Evolutionary conservation across 2,329 filamentous ascomycete species (phyloP).

Genomic region (Thelonectria rubi): DNA sequence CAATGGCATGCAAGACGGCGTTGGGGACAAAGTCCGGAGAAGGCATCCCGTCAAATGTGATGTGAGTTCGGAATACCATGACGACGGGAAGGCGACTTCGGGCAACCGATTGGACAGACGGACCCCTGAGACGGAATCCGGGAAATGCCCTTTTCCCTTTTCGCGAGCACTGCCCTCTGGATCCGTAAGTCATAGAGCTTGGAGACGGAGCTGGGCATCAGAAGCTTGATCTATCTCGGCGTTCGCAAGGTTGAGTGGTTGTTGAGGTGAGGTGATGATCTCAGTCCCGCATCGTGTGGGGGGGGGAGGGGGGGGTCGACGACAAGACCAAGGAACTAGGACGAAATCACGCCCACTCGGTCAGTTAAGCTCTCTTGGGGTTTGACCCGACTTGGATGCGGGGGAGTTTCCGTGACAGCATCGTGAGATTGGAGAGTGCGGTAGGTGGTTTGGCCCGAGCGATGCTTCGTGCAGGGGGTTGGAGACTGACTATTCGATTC

Average conservation of each 20-base stretch:
- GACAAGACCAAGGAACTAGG: too few relatives aligned
- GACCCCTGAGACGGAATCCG: background rate
- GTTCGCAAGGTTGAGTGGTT: conserved; percentile 6
- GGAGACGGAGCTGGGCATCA: conserved; percentile 1
- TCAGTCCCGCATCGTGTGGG: background rate
- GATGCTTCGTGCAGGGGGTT: too few relatives aligned
- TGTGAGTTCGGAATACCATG: conserved; percentile 4
- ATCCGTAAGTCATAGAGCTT: conserved; percentile 8
- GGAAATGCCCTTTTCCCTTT: background rate
- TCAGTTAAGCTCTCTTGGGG: conserved; percentile 15
- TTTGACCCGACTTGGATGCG: background rate
- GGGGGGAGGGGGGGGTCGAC: too few relatives aligned
- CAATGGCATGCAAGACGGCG: background rate
- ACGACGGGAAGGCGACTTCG: conserved; percentile 2
- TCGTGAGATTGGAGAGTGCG: background rate
- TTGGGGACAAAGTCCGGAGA: background rate
- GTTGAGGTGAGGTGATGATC: background rate
- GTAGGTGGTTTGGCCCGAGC: background rate
- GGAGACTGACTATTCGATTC: too few relatives aligned
- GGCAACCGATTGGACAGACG: background rate
- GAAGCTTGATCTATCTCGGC: background rate
- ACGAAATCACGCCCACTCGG: background rate
- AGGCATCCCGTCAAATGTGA: background rate
- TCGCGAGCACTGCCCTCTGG: conserved; percentile 22
- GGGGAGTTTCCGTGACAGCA: background rate